phyloP scores from a whole-genome alignment of 2,329 filamentous ascomycete genomes.

The Rachicladosporium sp. region DNA sequence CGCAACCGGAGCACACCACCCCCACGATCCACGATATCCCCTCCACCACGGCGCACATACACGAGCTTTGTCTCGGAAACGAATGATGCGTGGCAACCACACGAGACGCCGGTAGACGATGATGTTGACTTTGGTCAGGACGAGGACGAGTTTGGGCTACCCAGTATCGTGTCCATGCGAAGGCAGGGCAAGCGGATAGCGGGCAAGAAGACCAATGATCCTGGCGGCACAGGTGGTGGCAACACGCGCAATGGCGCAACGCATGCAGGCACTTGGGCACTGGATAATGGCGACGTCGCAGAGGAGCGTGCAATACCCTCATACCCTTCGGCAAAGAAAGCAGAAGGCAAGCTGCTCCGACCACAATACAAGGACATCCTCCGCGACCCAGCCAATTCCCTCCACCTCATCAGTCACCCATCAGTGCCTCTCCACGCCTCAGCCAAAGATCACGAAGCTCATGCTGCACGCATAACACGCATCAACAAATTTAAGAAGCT shows the following conservation, averaged over 20 bases:
- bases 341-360: constrained; percentile 85
- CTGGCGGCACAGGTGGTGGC: constrained; percentile 20
- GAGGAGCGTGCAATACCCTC: constrained; percentile 67
- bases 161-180: constrained; percentile 84
- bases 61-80: constrained; percentile 70
- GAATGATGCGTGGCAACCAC: constrained; percentile 69
- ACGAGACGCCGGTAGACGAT: constrained; percentile 53
- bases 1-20: constrained; percentile 29
- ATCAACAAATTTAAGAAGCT: constrained; percentile 99
- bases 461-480: constrained; percentile 75
- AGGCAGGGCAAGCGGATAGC: constrained; percentile 47
- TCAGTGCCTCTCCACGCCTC: constrained; percentile 59
- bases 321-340: constrained; percentile 81
- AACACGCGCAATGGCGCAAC: constrained; percentile 10
- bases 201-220: constrained; percentile 32
- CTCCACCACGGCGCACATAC: constrained; percentile 55
- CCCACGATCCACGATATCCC: constrained; percentile 24
- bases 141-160: constrained; percentile 89
- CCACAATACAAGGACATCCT: constrained; percentile 97
- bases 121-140: constrained; percentile 72
- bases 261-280: constrained; percentile 37
- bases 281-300: constrained; percentile 86
- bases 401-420: constrained; percentile 87
- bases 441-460: constrained; percentile 71
- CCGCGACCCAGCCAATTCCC: constrained; percentile 71